A percentile compares a stretch with the other conserved stretches of the same genome.
These are phyloP conservation scores for Jatropha curcas DNA, from an alignment of 345 rosid species.

Conservation along the genomic window DNA sequence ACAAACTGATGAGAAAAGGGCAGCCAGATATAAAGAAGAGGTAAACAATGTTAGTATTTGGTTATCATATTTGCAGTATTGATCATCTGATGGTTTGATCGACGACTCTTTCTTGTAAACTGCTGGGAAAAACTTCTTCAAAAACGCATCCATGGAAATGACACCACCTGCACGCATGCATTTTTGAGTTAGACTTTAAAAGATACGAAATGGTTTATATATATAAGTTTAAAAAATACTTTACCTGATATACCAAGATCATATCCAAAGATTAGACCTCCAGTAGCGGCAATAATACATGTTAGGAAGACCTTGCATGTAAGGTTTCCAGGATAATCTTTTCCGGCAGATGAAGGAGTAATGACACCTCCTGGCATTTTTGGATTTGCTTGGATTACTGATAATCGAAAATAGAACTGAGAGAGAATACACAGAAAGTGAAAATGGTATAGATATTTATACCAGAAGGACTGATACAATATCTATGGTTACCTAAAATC, in stretches of 20 bases:
- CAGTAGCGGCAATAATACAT: slow-evolving; percentile 36
- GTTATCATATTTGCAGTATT: slow-evolving; percentile 39
- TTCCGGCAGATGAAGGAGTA: slow-evolving; percentile 7
- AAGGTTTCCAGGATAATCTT: slow-evolving; percentile 34
- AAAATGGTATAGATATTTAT: background rate
- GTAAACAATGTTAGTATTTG: slow-evolving; percentile 42
- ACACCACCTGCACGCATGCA: slow-evolving; percentile 35
- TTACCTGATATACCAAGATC: slow-evolving; percentile 57
- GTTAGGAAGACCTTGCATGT: slow-evolving; percentile 28
- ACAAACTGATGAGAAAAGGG: slow-evolving; percentile 26
- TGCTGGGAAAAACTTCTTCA: slow-evolving; percentile 34
- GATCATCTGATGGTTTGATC: slow-evolving; percentile 28
- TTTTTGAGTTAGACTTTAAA: background rate
- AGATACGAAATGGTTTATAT: too few relatives aligned
- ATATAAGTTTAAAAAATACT: background rate
- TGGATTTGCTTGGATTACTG: too few relatives aligned
- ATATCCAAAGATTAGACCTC: slow-evolving; percentile 47
- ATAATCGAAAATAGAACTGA: too few relatives aligned
- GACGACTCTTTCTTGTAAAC: slow-evolving; percentile 32
- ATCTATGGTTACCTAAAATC: background rate
- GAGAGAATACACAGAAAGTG: too few relatives aligned
- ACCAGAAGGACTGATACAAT: background rate
- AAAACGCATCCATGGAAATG: slow-evolving; percentile 41
- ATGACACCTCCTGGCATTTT: slow-evolving; percentile 41
- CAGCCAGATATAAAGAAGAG: slow-evolving; percentile 42